A percentile compares a stretch with the other conserved stretches of the same genome.
These are phyloP conservation scores for button mushroom (Agaricus bisporus) DNA, from an alignment of 768 basidiomycete genomes.

Conservation along the genomic window DNA sequence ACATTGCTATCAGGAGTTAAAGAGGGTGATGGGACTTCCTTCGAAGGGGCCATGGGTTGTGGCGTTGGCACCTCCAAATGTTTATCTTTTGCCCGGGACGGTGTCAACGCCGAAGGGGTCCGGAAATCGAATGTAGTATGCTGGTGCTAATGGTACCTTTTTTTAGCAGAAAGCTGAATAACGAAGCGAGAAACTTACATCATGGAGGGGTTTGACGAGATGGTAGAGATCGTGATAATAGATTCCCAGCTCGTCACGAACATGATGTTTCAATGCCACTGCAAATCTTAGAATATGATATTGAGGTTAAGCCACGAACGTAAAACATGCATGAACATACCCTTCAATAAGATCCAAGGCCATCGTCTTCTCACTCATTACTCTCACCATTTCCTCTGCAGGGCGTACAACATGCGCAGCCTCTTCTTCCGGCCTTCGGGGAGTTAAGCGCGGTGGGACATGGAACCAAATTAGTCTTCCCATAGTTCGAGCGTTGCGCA, in stretches of 20 bases:
- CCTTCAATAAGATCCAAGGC: conserved; percentile 55
- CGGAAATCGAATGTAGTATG: conserved; percentile 15
- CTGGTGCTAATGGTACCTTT: conserved; percentile 24
- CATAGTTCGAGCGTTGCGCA: conserved; percentile 42
- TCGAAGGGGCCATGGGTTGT: neutral
- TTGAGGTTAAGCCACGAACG: neutral
- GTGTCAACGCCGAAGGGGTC: conserved; percentile 20
- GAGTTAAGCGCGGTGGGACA: conserved; percentile 41
- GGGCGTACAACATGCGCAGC: conserved; percentile 24
- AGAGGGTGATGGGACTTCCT: conserved; percentile 10
- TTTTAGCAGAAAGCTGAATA: conserved; percentile 17
- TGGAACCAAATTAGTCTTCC: conserved; percentile 58
- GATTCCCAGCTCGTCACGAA: conserved; percentile 54
- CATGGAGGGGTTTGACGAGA: conserved; percentile 49
- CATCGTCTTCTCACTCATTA: conserved; percentile 57
- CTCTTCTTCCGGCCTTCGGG: conserved; percentile 34
- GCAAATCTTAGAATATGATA: conserved; percentile 36
- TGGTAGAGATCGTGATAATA: conserved; percentile 60
- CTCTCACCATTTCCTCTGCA: conserved; percentile 36
- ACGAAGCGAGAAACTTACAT: conserved; percentile 25
- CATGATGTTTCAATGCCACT: conserved; percentile 56
- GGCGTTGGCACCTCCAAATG: conserved; percentile 9
- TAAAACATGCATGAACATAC: conserved; percentile 23
- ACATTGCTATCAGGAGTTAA: conserved; percentile 9
- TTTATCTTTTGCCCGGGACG: conserved; percentile 23